phyloP scores from a whole-genome alignment of 2,329 filamentous ascomycete species.

The Corinectria fuckeliana region DNA sequence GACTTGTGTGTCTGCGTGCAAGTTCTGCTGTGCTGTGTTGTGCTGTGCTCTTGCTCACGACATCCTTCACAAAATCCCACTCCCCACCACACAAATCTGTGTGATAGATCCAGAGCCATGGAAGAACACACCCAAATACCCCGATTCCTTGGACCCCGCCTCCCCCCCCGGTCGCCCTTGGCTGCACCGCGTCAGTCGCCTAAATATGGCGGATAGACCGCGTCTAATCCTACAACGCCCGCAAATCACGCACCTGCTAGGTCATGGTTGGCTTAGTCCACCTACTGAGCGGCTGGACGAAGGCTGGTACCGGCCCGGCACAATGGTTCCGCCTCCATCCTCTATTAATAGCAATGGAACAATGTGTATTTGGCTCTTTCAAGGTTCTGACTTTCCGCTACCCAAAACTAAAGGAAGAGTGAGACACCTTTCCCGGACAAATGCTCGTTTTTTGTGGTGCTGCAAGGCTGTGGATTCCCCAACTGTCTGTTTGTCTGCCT shows the following conservation, averaged over 20 bases:
- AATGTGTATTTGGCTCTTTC: slow-evolving; percentile 11
- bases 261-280: background rate
- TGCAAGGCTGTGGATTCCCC: slow-evolving; percentile 31
- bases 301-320: slow-evolving; percentile 7
- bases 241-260: slow-evolving; percentile 29
- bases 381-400: slow-evolving; percentile 16
- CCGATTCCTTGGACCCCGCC: background rate
- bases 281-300: background rate
- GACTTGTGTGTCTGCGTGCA: too few species aligned
- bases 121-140: background rate
- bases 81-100: background rate
- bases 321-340: slow-evolving; percentile 11
- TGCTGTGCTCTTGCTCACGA: slow-evolving; percentile 13
- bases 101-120: background rate
- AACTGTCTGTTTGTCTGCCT: slow-evolving; percentile 35
- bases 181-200: slow-evolving; percentile 35
- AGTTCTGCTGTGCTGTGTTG: too few species aligned
- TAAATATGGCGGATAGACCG: slow-evolving; percentile 23
- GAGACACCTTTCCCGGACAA: slow-evolving; percentile 19
- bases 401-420: slow-evolving; percentile 15
- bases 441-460: slow-evolving; percentile 11
- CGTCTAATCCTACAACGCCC: slow-evolving; percentile 28
- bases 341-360: slow-evolving; percentile 18
- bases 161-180: background rate
- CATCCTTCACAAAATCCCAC: slow-evolving; percentile 3